phyloP scores from a whole-genome alignment of 1,284 basidiomycete genomes.

The Boletus subluridellus region DNA sequence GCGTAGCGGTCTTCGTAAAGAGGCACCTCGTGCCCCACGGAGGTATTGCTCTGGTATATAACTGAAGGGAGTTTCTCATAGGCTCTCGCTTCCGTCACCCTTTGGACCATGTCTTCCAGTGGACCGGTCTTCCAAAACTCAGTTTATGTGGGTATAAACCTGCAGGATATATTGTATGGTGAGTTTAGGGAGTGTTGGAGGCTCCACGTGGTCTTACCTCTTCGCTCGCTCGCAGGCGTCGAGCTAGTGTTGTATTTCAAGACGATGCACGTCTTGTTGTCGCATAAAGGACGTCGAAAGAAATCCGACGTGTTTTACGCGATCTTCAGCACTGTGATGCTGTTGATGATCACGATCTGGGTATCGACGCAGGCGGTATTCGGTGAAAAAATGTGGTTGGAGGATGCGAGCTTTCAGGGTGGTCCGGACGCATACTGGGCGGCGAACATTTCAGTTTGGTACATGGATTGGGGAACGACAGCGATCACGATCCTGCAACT shows the following conservation, averaged over 20 bases:
- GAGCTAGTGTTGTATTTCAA: conserved; percentile 26
- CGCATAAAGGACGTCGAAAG: not conserved
- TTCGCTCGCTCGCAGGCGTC: conserved; percentile 12
- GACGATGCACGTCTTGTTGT: conserved; percentile 23
- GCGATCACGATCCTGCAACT: conserved; percentile 23
- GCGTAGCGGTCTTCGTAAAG: not conserved
- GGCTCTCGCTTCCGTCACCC: no score
- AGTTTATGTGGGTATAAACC: conserved; percentile 28
- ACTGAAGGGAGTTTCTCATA: not conserved
- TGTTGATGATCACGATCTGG: conserved; percentile 24
- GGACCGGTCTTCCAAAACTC: conserved; percentile 24
- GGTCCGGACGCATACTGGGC: conserved; percentile 22
- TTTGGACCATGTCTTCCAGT: conserved; percentile 20
- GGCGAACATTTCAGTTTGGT: conserved; percentile 19
- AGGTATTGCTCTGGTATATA: conserved; percentile 10
- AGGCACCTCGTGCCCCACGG: not conserved
- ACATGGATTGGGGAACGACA: conserved; percentile 22
- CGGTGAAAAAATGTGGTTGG: conserved; percentile 28
- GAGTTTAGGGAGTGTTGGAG: not conserved
- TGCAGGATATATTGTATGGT: conserved; percentile 29
- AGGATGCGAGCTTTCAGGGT: conserved; percentile 8
- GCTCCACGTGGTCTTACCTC: not conserved
- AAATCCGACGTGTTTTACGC: conserved; percentile 21
- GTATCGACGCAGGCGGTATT: conserved; percentile 26
- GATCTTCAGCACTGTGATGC: conserved; percentile 26